Evolutionary conservation across 1,139 yeast genomes (phyloP).

Genomic region (Ogataea hybrid): DNA sequence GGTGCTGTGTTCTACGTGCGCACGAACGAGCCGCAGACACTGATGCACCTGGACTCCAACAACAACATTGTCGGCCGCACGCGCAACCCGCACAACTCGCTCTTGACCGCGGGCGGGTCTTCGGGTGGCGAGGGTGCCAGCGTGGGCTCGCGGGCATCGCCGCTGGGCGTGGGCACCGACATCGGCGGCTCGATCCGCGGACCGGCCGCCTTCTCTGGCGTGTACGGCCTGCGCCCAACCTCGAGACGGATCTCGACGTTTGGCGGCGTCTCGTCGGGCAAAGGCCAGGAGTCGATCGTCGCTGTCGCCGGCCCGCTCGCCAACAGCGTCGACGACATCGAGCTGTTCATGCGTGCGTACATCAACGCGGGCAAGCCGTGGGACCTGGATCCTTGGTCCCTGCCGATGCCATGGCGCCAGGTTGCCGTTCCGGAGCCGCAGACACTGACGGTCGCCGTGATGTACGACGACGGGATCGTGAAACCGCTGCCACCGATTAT

Average conservation of each 20-base stretch:
- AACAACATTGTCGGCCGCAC: slow-evolving; percentile 52
- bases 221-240: slow-evolving; percentile 68
- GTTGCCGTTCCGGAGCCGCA: slow-evolving; percentile 43
- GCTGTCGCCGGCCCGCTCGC: slow-evolving; percentile 66
- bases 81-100: slow-evolving; percentile 51
- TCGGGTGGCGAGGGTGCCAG: slow-evolving; percentile 79
- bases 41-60: slow-evolving; percentile 54
- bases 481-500: slow-evolving; percentile 58
- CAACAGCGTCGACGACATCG: slow-evolving; percentile 60
- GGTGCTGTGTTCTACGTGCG: slow-evolving; percentile 66
- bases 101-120: slow-evolving; percentile 64
- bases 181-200: slow-evolving; percentile 78
- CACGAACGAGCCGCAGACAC: slow-evolving; percentile 54
- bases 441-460: slow-evolving; percentile 43
- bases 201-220: slow-evolving; percentile 72
- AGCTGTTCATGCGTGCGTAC: slow-evolving; percentile 58
- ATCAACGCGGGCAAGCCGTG: slow-evolving; percentile 63
- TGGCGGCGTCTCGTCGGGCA: slow-evolving; percentile 54
- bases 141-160: slow-evolving; percentile 62
- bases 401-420: slow-evolving; percentile 58
- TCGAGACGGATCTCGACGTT: slow-evolving; percentile 53
- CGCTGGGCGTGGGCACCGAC: slow-evolving; percentile 71
- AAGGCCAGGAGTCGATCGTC: slow-evolving; percentile 56
- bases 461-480: slow-evolving; percentile 46
- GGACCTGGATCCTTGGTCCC: slow-evolving; percentile 47